phyloP scores from a whole-genome alignment of 2,329 filamentous ascomycete species.

The Curvularia sp. region DNA sequence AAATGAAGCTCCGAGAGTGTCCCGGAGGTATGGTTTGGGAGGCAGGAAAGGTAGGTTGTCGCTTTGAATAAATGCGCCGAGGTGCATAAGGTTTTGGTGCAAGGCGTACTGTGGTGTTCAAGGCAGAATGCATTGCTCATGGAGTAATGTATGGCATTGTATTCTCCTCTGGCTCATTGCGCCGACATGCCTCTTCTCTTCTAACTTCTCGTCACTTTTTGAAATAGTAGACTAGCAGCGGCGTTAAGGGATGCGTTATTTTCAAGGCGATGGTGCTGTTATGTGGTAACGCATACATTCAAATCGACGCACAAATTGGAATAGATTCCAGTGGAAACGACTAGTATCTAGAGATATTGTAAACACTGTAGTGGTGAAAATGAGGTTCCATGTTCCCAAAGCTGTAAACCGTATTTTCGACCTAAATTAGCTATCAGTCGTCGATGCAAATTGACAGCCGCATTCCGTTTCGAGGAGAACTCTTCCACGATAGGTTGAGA shows the following conservation, averaged over 20 bases:
- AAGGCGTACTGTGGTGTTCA: background rate
- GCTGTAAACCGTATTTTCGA: background rate
- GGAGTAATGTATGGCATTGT: background rate
- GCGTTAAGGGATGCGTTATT: background rate
- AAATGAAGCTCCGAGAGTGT: background rate
- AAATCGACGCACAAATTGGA: background rate
- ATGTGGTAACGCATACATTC: background rate
- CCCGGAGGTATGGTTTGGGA: background rate
- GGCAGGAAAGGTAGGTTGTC: background rate
- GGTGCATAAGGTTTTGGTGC: background rate
- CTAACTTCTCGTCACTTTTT: background rate
- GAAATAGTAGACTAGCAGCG: background rate
- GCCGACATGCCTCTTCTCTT: background rate
- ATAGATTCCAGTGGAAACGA: background rate
- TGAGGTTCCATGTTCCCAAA: no score
- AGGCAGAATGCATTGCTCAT: background rate
- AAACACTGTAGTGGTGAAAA: background rate
- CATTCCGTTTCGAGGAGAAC: background rate
- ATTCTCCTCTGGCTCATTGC: background rate
- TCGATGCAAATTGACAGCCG: background rate
- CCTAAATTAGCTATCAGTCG: background rate
- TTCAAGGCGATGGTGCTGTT: background rate
- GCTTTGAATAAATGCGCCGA: background rate
- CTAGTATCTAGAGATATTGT: background rate
- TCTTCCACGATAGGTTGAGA: background rate